These are phyloP conservation scores for Cichorium intybus DNA, from an alignment of 140 eudicot genomes.

Conservation along the genomic window DNA sequence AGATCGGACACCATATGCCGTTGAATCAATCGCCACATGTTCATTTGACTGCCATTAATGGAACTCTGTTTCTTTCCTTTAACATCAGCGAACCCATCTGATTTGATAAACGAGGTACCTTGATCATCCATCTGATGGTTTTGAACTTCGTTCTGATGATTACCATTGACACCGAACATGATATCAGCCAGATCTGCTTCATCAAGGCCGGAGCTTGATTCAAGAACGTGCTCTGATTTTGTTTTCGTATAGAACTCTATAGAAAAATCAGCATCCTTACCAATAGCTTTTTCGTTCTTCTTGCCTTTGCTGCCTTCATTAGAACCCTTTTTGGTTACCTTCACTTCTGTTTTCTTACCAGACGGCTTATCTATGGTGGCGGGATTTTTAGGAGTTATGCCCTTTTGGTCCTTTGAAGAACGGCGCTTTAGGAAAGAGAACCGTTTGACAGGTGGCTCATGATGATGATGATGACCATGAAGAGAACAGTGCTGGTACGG, in stretches of 20 bases:
- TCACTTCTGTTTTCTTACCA: slow-evolving; percentile 29
- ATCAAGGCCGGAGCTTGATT: slow-evolving; percentile 12
- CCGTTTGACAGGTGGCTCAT: slow-evolving; percentile 51
- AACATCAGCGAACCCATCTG: slow-evolving; percentile 8
- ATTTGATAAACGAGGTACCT: not conserved
- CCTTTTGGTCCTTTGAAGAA: slow-evolving; percentile 30
- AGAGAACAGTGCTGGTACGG: slow-evolving; percentile 85
- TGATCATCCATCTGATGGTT: not conserved
- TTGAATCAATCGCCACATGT: slow-evolving; percentile 88
- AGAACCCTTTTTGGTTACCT: slow-evolving; percentile 23
- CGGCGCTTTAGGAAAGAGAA: slow-evolving; percentile 38
- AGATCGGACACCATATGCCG: slow-evolving; percentile 61
- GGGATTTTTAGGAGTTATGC: slow-evolving; percentile 21
- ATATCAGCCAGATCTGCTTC: slow-evolving; percentile 36
- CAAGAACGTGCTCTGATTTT: slow-evolving; percentile 20
- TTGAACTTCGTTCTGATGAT: slow-evolving; percentile 12
- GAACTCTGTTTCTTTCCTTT: slow-evolving; percentile 23
- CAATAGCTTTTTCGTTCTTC: not conserved
- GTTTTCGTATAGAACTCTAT: slow-evolving; percentile 35
- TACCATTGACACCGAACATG: slow-evolving; percentile 37
- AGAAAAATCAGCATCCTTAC: slow-evolving; percentile 25
- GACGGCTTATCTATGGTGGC: slow-evolving; percentile 20
- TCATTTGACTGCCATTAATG: slow-evolving; percentile 50
- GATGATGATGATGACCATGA: slow-evolving; percentile 62
- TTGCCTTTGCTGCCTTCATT: not conserved